Conservation (phyloP, 2,329 filamentous ascomycete genomes). For the Scleromitrula shiraiana region DNA sequence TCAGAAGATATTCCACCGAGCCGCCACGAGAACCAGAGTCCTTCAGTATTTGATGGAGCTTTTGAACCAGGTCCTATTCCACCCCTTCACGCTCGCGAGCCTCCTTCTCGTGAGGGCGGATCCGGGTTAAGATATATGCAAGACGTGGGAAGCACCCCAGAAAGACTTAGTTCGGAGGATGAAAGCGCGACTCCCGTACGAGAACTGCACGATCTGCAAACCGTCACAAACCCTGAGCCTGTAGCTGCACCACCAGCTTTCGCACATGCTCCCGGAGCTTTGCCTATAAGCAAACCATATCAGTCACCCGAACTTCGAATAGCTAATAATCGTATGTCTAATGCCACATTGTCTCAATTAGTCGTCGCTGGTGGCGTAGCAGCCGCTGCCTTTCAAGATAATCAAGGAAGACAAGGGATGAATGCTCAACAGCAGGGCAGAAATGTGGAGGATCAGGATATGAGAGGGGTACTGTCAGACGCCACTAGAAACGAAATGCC, state of each 20-base stretch:
- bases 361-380: conserved; percentile 56
- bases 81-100: conserved; percentile 21
- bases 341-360: conserved; percentile 72
- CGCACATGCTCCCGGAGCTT: conserved; percentile 62
- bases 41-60: conserved; percentile 21
- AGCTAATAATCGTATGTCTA: conserved; percentile 78
- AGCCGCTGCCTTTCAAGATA: conserved; percentile 35
- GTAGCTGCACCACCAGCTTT: conserved; percentile 75
- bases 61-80: conserved; percentile 22
- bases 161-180: conserved; percentile 50
- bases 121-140: conserved; percentile 35
- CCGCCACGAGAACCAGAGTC: conserved; percentile 18
- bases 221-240: conserved; percentile 56
- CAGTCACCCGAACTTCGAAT: conserved; percentile 70
- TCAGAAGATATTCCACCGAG: conserved; percentile 26
- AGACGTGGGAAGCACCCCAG: conserved; percentile 41
- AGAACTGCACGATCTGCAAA: conserved; percentile 49
- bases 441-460: conserved; percentile 28
- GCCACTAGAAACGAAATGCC: conserved; percentile 28
- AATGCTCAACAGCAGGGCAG: conserved; percentile 15
- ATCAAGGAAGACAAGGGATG: conserved; percentile 18
- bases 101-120: conserved; percentile 8
- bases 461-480: conserved; percentile 33
- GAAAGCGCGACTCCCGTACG: conserved; percentile 40
- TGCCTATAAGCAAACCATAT: conserved; percentile 61